Evolutionary conservation across 208 protist genomes (phyloP), one percentile per base, ranked within the genome.

Genomic region (Wallacemonas sp.): DNA sequence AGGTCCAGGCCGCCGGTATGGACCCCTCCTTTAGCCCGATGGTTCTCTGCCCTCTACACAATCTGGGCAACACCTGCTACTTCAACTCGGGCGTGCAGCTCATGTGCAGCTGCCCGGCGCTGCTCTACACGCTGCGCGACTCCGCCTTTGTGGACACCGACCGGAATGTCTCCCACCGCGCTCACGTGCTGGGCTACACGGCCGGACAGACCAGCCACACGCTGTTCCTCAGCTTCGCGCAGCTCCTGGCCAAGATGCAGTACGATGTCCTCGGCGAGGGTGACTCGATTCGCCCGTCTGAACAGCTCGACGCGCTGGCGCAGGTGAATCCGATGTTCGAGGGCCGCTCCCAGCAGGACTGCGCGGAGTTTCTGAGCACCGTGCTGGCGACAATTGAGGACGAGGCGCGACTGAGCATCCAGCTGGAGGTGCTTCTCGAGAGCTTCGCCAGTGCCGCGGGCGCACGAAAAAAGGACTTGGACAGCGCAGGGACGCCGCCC

Each of bases 51-150:
- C 93, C 95, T 0, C 73, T 99, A 12, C 14, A 76, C 44, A 99
- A 99, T 72, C 72, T 99, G 2, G 96, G 98, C 50, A 99, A 99
- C 74, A 99, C 97, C 11, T 99, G 98, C 74, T 99, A 98, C 85
- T 97, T 99, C 74, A 99, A 99, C 82, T 72, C 87, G 0, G 95
- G 91, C 12, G 69, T 99, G 44, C 98, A 99, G 82, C 86, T 98
- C 26, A 79, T 99, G 16, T 76, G 69, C 31, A 94, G 98, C 79
- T 97, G 94, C 46, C 68, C 77, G 2, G 65, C 73, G 0, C 86
- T 97, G 41, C 73, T 92, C 11, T 91, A 85, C 67, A 74, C 72
- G 18, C 61, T 93, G 57, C 72, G 78, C 65, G 61, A 85, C 73
- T 81, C 81, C 1, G 76, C 64, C 23, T 82, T 75, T 32, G 50